phyloP scores from a whole-genome alignment of 2,329 filamentous ascomycete species.

The Colletotrichum noveboracense region DNA sequence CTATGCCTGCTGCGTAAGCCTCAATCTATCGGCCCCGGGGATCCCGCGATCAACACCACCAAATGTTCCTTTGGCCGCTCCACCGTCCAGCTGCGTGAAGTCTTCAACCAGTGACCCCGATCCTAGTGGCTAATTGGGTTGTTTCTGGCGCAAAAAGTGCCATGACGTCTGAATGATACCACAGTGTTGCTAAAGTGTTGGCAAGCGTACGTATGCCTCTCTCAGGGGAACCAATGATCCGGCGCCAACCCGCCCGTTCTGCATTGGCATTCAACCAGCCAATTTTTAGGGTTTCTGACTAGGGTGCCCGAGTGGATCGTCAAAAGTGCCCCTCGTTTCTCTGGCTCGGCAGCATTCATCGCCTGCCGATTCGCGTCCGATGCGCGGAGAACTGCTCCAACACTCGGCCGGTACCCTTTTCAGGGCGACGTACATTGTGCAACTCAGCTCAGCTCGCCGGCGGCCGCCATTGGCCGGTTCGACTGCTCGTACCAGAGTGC shows the following conservation, averaged over 20 bases:
- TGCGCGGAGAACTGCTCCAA: conserved; percentile 2
- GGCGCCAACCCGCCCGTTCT: neutral
- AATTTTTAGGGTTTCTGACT: conserved; percentile 13
- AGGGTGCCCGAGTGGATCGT: conserved; percentile 10
- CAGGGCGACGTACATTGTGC: neutral
- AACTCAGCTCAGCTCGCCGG: conserved; percentile 15
- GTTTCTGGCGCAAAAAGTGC: conserved; percentile 11
- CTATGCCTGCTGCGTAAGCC: conserved; percentile 18
- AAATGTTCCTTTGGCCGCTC: conserved; percentile 1
- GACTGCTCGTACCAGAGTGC: conserved; percentile 40
- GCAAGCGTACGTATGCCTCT: conserved; percentile 18
- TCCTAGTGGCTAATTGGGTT: neutral
- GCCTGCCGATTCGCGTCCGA: conserved; percentile 10
- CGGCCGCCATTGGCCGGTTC: conserved; percentile 5
- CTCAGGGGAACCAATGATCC: conserved; percentile 4
- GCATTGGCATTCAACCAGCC: conserved; percentile 1
- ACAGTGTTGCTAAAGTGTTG: neutral
- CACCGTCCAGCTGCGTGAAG: conserved; percentile 3
- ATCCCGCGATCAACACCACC: conserved; percentile 18
- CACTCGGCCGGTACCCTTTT: conserved; percentile 9
- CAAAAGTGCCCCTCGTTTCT: conserved; percentile 10
- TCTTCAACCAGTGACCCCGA: neutral
- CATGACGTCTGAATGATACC: conserved; percentile 21
- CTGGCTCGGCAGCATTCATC: neutral
- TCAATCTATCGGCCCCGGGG: conserved; percentile 10